Base-by-base conservation (phyloP, 2,329 filamentous ascomycete species). In the Aspergillus ochraceoroseus region DNA sequence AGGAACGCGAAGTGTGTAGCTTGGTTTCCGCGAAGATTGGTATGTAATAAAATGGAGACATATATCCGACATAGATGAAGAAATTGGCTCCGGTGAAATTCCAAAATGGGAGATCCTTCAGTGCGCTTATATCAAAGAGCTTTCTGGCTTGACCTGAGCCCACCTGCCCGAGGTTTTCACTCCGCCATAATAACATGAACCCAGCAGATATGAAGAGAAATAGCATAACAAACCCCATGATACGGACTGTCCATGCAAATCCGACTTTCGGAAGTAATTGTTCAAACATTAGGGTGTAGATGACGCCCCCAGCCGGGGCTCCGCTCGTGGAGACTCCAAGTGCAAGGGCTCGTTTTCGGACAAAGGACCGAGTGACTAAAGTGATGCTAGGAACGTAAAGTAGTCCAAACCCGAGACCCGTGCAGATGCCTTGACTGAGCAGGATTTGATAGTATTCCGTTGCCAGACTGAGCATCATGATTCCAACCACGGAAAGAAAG, bases 211-310 rank as follows among this genome's bases (percentile, higher is more conserved):
- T 9, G n/a, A 37, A 42, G 2, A 42, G 39, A 40, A 68, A 72
- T 44, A 85, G 71, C 47, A 85, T 79, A 33, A 83, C 63, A 41
- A 85, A 78, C 9, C 77, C 66, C 15, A 65, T 67, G 32, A 71
- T 72, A 6, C 77, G 69, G 67, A 81, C 77, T 0, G 74, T 63
- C 79, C 76, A 82, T 26, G 65, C 57, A 52, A 77, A 76, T 22
- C 76, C 74, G 36, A 79, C 64, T 32, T 67, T 22, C 0, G 65
- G 65, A 31, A 82, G 73, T 14, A 82, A 59, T 22, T 70, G 70
- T 1, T 70, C 62, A 8, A 80, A 70, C 71, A 82, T 77, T 52
- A 82, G 79, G 0, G 79, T 79, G 32, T 80, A 73, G 23, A 81
- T 71, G 11, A 82, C 74, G 6, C 77, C 77, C 2, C 76, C 77